These are phyloP conservation scores for Ceratocystis cacaofunesta DNA, from an alignment of 2,329 filamentous ascomycete species.

Conservation along the genomic window DNA sequence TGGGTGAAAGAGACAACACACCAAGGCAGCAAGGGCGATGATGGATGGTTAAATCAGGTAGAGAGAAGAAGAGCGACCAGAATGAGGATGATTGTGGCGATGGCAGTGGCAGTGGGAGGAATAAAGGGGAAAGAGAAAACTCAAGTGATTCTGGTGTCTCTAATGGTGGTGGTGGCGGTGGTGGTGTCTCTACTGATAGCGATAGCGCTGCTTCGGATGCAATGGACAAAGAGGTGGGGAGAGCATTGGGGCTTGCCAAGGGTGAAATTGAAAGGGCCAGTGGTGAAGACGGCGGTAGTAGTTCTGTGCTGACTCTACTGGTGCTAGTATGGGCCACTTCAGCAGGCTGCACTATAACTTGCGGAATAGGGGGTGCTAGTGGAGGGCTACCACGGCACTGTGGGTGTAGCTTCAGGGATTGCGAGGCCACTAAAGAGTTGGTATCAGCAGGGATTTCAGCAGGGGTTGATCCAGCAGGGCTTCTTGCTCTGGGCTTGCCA, in stretches of 20 bases:
- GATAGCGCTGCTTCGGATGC: neutral
- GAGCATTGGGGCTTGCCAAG: neutral
- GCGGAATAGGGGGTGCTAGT: neutral
- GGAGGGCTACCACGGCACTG: neutral
- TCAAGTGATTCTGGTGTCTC: too few species aligned
- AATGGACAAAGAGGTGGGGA: neutral
- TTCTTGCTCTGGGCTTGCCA: neutral
- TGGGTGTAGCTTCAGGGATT: neutral
- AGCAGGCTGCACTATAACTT: slow-evolving; percentile 1
- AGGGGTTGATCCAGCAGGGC: neutral
- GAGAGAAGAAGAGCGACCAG: slow-evolving; percentile 12
- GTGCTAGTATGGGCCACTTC: neutral
- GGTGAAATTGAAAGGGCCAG: neutral
- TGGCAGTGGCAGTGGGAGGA: slow-evolving; percentile 25
- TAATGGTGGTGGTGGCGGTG: slow-evolving; percentile 20
- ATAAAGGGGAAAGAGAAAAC: slow-evolving; percentile 17
- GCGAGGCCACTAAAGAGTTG: neutral
- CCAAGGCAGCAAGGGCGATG: slow-evolving; percentile 8
- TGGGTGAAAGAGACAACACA: neutral
- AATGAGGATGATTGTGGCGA: slow-evolving; percentile 14
- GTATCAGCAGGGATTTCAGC: neutral
- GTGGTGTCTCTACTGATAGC: slow-evolving; percentile 14
- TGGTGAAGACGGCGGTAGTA: neutral
- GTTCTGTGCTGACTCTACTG: neutral
- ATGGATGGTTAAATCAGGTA: neutral